These are phyloP conservation scores for Spatholobus suberectus DNA, from an alignment of 306 rosid genomes.

Conservation along the genomic window DNA sequence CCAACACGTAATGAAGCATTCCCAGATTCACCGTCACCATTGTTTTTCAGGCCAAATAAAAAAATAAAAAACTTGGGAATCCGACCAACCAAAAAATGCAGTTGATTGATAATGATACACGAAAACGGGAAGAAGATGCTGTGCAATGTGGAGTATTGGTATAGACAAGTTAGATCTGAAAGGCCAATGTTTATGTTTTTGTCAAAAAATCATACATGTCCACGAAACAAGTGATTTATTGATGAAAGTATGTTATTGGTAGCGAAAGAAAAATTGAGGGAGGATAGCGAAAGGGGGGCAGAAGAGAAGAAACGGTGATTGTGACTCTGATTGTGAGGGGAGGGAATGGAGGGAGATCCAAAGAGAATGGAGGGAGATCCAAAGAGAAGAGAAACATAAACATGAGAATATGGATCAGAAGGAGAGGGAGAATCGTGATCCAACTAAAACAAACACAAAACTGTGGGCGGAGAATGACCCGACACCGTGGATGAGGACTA, in stretches of 20 bases:
- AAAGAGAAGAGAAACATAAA: not conserved
- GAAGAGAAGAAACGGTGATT: not conserved
- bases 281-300: not conserved
- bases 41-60: slow-evolving; percentile 18
- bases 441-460: not conserved
- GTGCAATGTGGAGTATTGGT: not conserved
- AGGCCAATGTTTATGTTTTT: not conserved
- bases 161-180: slow-evolving; percentile 31
- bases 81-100: not conserved
- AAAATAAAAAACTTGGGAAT: not conserved
- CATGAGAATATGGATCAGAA: not conserved
- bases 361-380: slow-evolving; percentile 38
- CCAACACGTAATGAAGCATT: slow-evolving; percentile 87
- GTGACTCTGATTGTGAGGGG: not conserved
- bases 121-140: slow-evolving; percentile 7
- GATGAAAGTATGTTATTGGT: not conserved
- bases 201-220: not conserved
- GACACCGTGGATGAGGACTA: slow-evolving; percentile 40
- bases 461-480: slow-evolving; percentile 26
- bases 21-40: slow-evolving; percentile 89
- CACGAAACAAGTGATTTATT: not conserved
- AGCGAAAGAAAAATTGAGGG: not conserved
- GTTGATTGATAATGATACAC: not conserved
- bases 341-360: too few species aligned
- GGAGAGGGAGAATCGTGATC: not conserved